A percentile compares a stretch with the other conserved stretches of the same genome.
phyloP scores from a whole-genome alignment of 164 flowering plant genomes.

The Umbellularia californica region DNA sequence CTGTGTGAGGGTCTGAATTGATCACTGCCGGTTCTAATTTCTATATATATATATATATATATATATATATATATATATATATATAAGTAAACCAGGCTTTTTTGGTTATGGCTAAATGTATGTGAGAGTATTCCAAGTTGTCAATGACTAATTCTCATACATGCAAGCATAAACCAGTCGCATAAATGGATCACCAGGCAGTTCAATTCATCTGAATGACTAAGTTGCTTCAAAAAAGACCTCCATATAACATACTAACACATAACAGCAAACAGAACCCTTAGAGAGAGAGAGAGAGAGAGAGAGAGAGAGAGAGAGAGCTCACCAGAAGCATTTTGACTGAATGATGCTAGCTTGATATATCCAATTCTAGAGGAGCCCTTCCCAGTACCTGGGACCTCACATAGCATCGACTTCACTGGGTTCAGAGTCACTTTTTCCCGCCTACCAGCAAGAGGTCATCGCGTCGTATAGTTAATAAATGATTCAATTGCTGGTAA shows the following conservation, averaged over 20 bases:
- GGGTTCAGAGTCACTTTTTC: slow-evolving; percentile 84
- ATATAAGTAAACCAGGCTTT: too few relatives aligned
- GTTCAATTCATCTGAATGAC: not conserved
- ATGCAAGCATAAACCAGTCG: not conserved
- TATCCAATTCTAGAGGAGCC: slow-evolving; percentile 75
- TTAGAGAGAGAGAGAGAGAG: too few relatives aligned
- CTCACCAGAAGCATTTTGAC: slow-evolving; percentile 84
- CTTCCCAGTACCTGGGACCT: slow-evolving; percentile 53
- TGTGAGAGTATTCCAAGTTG: not conserved
- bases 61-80: too few relatives aligned
- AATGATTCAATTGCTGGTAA: not conserved
- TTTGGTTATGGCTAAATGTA: not conserved
- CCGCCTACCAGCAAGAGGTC: slow-evolving; percentile 44
- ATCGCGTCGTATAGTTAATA: not conserved
- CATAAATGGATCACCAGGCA: not conserved
- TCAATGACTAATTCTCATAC: not conserved
- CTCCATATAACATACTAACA: slow-evolving; percentile 8
- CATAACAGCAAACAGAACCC: slow-evolving; percentile 5
- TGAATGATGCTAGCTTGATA: slow-evolving; percentile 84
- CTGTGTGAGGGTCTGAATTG: too few relatives aligned
- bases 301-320: too few relatives aligned
- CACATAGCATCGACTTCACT: slow-evolving; percentile 79
- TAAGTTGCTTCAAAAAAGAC: not conserved
- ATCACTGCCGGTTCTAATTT: too few relatives aligned
- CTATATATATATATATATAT: too few relatives aligned